Conservation (phyloP, 768 basidiomycete species). For the Leccinum uliginosum region DNA sequence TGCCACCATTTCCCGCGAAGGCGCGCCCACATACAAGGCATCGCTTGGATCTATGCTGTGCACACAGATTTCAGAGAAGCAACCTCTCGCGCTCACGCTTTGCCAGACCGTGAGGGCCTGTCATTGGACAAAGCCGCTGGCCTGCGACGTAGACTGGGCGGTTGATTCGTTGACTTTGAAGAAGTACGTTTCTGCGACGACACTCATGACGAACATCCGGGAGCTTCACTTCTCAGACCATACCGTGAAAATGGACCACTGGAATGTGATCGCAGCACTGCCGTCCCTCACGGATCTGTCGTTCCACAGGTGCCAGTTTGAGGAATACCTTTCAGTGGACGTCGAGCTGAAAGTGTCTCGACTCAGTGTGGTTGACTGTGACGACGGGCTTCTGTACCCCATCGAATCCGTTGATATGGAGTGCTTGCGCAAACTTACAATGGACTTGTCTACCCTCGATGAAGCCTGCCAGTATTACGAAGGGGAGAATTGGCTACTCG, state of each 20-base stretch:
- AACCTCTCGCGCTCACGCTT: background rate
- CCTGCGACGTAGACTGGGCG: background rate
- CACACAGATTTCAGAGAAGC: background rate
- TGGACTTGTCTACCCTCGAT: background rate
- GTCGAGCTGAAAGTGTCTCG: background rate
- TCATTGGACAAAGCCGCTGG: conserved; percentile 3
- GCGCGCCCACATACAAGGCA: background rate
- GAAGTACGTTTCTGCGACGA: conserved; percentile 1
- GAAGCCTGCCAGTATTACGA: background rate
- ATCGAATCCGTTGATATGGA: background rate
- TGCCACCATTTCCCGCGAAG: conserved; percentile 9
- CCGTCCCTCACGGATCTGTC: conserved; percentile 11
- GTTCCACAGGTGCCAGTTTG: conserved; percentile 6
- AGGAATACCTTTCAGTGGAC: background rate
- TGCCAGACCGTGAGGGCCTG: background rate
- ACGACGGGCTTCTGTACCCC: background rate
- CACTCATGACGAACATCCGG: conserved; percentile 19
- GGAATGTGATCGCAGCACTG: conserved; percentile 12
- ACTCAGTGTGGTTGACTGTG: background rate
- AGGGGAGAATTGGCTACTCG: background rate
- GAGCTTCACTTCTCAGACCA: conserved; percentile 7
- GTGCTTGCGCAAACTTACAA: background rate
- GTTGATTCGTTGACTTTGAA: background rate
- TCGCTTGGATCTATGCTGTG: background rate
- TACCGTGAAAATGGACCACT: conserved; percentile 12